Evolutionary conservation across 495 filamentous ascomycete species (phyloP).

Genomic region (Penicillium angulare): DNA sequence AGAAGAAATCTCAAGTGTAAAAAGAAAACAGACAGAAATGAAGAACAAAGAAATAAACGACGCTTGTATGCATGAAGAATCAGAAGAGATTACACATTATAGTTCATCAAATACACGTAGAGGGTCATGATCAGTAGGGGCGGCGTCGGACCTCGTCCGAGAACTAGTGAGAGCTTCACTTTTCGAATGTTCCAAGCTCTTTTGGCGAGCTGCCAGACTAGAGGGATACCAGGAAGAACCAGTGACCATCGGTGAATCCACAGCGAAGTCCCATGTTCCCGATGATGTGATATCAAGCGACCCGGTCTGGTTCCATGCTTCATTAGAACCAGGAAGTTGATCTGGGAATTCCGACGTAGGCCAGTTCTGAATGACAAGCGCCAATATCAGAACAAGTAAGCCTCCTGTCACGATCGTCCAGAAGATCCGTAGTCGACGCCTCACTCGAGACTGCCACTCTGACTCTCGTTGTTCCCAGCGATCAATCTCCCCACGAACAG

Average conservation of each 20-base stretch:
- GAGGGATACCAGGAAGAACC: slow-evolving; percentile 18
- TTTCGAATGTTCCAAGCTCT: slow-evolving; percentile 11
- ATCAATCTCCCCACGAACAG: slow-evolving; percentile 62
- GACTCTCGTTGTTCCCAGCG: slow-evolving; percentile 67
- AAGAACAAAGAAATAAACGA: neutral
- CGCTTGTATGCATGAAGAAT: neutral
- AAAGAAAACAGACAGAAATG: neutral
- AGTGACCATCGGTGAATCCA: slow-evolving; percentile 1
- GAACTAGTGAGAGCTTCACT: neutral
- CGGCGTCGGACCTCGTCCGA: neutral
- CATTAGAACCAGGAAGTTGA: neutral
- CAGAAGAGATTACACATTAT: slow-evolving; percentile 9
- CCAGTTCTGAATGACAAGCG: slow-evolving; percentile 41
- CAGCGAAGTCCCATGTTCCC: slow-evolving; percentile 8
- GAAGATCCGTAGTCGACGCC: slow-evolving; percentile 58
- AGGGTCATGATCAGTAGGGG: slow-evolving; percentile 24
- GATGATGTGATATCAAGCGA: neutral
- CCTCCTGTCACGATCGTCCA: slow-evolving; percentile 51
- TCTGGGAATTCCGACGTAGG: slow-evolving; percentile 2
- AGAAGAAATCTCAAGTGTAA: neutral
- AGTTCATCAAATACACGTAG: slow-evolving; percentile 36
- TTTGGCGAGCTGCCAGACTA: slow-evolving; percentile 18
- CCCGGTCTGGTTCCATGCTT: slow-evolving; percentile 4
- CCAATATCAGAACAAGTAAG: slow-evolving; percentile 40
- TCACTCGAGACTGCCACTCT: slow-evolving; percentile 69